A percentile compares a stretch with the other conserved stretches of the same genome.
These are phyloP conservation scores for Suhomyces choctaworum DNA, from an alignment of 1,139 yeast species.

Conservation along the genomic window DNA sequence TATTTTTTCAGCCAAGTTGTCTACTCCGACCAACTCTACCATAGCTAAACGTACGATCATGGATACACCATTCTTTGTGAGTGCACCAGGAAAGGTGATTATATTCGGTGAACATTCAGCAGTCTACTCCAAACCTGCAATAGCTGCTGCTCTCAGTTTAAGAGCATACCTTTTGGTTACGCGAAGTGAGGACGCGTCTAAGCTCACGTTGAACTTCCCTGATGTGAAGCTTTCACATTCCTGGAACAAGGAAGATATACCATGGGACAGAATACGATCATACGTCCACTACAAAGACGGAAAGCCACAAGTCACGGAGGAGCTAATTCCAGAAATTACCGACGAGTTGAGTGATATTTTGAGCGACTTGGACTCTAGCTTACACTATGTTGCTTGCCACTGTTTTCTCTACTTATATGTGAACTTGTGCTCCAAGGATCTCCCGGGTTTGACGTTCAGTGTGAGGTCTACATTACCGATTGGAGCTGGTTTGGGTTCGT, in stretches of 20 bases:
- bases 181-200: constrained; percentile 36
- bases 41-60: neutral
- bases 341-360: constrained; percentile 48
- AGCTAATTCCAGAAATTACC: constrained; percentile 61
- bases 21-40: neutral
- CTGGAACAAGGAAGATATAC: constrained; percentile 64
- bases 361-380: constrained; percentile 46
- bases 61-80: constrained; percentile 58
- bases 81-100: constrained; percentile 97
- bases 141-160: constrained; percentile 83
- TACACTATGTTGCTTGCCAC: constrained; percentile 80
- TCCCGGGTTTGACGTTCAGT: constrained; percentile 57
- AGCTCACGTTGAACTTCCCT: constrained; percentile 71
- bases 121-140: constrained; percentile 88
- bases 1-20: neutral
- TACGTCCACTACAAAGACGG: constrained; percentile 24
- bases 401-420: constrained; percentile 80
- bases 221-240: constrained; percentile 67
- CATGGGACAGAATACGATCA: constrained; percentile 51
- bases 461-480: constrained; percentile 87
- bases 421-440: constrained; percentile 50
- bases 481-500: constrained; percentile 96
- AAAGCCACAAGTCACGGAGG: constrained; percentile 49
- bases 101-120: constrained; percentile 97
- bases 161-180: constrained; percentile 76